These are phyloP conservation scores for Oenanthe sinensis DNA, from an alignment of 129 eudicot genomes.

Conservation along the genomic window DNA sequence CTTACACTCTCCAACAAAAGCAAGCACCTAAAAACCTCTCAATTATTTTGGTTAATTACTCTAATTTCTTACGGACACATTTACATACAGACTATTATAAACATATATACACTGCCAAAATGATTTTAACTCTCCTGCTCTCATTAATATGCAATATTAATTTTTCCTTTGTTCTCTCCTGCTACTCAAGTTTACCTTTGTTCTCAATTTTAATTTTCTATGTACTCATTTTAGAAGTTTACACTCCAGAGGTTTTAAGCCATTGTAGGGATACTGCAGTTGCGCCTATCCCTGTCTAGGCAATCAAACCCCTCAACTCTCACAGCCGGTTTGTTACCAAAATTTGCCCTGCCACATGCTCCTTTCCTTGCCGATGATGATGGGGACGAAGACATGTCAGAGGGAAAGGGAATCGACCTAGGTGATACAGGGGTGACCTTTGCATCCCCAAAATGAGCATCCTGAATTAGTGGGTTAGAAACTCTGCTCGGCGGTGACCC, in stretches of 20 bases:
- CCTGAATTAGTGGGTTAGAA: slow-evolving; percentile 96
- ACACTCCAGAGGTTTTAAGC: slow-evolving; percentile 35
- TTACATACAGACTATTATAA: slow-evolving; percentile 9
- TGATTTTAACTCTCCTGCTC: slow-evolving; percentile 23
- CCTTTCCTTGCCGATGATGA: slow-evolving; percentile 55
- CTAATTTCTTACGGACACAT: slow-evolving; percentile 20
- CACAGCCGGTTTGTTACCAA: slow-evolving; percentile 96
- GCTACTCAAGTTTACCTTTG: slow-evolving; percentile 13
- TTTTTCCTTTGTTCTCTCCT: slow-evolving; percentile 22
- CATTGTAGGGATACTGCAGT: slow-evolving; percentile 88
- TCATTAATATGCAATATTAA: slow-evolving; percentile 30
- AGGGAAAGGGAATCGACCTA: slow-evolving; percentile 47
- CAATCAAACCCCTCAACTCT: slow-evolving; percentile 96
- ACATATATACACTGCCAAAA: slow-evolving; percentile 39
- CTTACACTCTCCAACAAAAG: slow-evolving; percentile 11
- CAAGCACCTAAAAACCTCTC: slow-evolving; percentile 14
- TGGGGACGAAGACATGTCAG: slow-evolving; percentile 47
- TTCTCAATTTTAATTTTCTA: slow-evolving; percentile 19
- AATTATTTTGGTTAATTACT: slow-evolving; percentile 23
- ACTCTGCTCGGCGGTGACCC: slow-evolving; percentile 99
- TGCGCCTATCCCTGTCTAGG: slow-evolving; percentile 81
- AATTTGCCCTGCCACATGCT: slow-evolving; percentile 62
- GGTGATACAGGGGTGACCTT: slow-evolving; percentile 59
- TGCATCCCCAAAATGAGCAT: slow-evolving; percentile 71
- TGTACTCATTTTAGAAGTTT: slow-evolving; percentile 19